Evolutionary conservation across 2,329 filamentous ascomycete genomes (phyloP).

Genomic region (Albophoma yamanashiensis): DNA sequence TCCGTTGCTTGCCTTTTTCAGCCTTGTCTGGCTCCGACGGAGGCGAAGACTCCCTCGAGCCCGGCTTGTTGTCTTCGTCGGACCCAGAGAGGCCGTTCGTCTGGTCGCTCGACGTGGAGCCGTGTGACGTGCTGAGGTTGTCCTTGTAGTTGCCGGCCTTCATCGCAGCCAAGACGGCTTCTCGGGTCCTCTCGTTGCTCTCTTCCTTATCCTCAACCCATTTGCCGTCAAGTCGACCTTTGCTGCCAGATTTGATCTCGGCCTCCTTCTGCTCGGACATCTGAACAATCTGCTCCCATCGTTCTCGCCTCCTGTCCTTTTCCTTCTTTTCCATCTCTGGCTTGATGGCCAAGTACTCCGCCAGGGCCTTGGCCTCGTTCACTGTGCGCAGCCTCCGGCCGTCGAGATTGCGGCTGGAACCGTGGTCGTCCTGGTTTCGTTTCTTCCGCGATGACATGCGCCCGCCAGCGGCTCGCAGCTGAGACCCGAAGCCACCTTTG

Average conservation of each 20-base stretch:
- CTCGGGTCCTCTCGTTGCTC: slow-evolving; percentile 69
- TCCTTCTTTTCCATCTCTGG: slow-evolving; percentile 96
- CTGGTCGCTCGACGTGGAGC: slow-evolving; percentile 29
- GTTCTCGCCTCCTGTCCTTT: slow-evolving; percentile 70
- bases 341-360: slow-evolving; percentile 90
- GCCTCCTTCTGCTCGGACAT: slow-evolving; percentile 73
- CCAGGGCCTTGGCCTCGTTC: slow-evolving; percentile 87
- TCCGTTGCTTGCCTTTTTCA: slow-evolving; percentile 27
- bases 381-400: slow-evolving; percentile 84
- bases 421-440: slow-evolving; percentile 74
- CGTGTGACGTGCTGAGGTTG: slow-evolving; percentile 42
- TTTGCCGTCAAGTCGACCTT: slow-evolving; percentile 68
- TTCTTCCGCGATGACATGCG: slow-evolving; percentile 97
- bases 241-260: slow-evolving; percentile 65
- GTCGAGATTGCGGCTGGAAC: slow-evolving; percentile 86
- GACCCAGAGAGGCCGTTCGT: slow-evolving; percentile 16
- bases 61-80: slow-evolving; percentile 27
- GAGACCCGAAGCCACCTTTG: slow-evolving; percentile 95
- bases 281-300: slow-evolving; percentile 85
- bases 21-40: slow-evolving; percentile 28
- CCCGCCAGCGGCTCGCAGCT: slow-evolving; percentile 89
- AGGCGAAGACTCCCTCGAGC: slow-evolving; percentile 38
- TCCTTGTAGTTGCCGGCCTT: slow-evolving; percentile 53
- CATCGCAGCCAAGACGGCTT: slow-evolving; percentile 63
- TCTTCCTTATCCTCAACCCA: slow-evolving; percentile 97